phyloP scores from a whole-genome alignment of 192 early-diverging fungal genomes.

The Obelidium mucronatum region DNA sequence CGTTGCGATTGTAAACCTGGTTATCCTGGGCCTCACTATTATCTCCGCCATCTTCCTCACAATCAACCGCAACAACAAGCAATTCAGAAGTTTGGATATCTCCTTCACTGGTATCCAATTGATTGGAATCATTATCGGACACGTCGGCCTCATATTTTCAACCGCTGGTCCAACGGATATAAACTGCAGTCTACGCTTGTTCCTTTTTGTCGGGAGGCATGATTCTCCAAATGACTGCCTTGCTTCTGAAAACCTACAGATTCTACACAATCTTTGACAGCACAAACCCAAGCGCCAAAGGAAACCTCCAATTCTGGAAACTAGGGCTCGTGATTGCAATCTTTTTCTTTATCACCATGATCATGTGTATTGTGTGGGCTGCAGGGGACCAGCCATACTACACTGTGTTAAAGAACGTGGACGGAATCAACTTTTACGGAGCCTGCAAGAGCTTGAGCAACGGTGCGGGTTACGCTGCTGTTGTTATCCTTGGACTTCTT shows the following conservation, averaged over 20 bases:
- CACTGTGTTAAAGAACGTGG: background rate
- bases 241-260: background rate
- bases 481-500: background rate
- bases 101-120: background rate
- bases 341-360: background rate
- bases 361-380: background rate
- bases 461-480: background rate
- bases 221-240: background rate
- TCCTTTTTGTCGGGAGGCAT: background rate
- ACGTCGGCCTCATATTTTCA: background rate
- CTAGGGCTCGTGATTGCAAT: background rate
- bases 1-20: background rate
- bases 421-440: background rate
- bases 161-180: background rate
- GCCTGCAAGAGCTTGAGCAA: background rate
- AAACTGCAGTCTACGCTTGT: background rate
- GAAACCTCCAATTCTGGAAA: background rate
- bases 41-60: background rate
- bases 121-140: background rate
- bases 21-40: background rate
- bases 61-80: background rate
- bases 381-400: background rate
- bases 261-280: conserved; percentile 1
- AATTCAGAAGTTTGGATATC: background rate
- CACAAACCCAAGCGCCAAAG: background rate